A percentile compares a stretch with the other conserved stretches of the same genome.
Conservation (phyloP, 495 filamentous ascomycete genomes). For the Durotheca rogersii region DNA sequence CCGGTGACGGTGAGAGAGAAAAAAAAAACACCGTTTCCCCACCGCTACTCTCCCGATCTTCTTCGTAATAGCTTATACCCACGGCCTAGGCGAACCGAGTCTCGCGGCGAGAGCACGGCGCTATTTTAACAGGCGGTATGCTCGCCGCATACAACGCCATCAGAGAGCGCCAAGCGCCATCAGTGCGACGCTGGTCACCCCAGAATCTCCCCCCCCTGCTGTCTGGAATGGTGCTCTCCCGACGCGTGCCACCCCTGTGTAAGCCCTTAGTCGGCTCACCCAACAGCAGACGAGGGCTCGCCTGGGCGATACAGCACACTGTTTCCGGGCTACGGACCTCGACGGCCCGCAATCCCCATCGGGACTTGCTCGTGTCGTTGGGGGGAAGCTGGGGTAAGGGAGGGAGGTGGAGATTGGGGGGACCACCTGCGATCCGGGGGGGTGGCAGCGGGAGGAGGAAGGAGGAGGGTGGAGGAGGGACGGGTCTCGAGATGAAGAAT, state of each 20-base stretch:
- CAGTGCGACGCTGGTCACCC: constrained; percentile 12
- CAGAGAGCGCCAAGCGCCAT: constrained; percentile 17
- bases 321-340: constrained; percentile 10
- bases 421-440: constrained; percentile 7
- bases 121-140: not conserved
- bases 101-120: not conserved
- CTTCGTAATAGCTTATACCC: not conserved
- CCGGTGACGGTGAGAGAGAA: too few species aligned
- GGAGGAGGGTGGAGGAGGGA: constrained; percentile 3
- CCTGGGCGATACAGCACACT: constrained; percentile 9
- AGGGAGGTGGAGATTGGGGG: constrained; percentile 10
- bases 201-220: constrained; percentile 5
- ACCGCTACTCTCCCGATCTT: not conserved
- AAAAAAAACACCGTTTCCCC: too few species aligned
- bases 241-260: constrained; percentile 14
- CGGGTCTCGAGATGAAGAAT: constrained; percentile 14
- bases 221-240: constrained; percentile 17
- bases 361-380: constrained; percentile 6
- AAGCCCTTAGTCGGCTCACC: constrained; percentile 5
- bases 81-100: not conserved
- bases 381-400: constrained; percentile 17
- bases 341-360: constrained; percentile 18
- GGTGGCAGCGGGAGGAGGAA: constrained; percentile 19
- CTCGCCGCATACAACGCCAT: not conserved
- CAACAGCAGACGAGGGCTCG: constrained; percentile 6